Base-by-base conservation (phyloP, 2,329 filamentous ascomycete species). In the Alternaria dauci region DNA sequence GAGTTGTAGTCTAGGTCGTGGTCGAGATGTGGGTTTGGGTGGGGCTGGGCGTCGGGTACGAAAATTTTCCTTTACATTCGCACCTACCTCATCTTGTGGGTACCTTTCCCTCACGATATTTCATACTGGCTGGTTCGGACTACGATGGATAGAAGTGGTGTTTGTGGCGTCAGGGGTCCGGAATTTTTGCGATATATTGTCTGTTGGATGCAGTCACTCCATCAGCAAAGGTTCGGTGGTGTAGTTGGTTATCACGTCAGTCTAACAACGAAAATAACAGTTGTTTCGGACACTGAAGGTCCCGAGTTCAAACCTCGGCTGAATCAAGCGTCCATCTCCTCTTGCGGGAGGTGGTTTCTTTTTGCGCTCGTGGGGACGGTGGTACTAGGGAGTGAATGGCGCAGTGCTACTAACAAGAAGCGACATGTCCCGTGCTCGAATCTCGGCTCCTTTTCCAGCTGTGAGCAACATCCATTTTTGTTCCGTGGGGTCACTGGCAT, bases 191-290 rank as follows among this genome's bases (percentile, higher is more conserved):
- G 3, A 6, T 16, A 16, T 36, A 36, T 36, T 0, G 1, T 16
- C 14, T 36, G 14, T 12, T 16, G 20, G 16, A 5, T 14, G 1
- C 2, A 2, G 1, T 20, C 18, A 2, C 18, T 23, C n/a, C 48
- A 58, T 54, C 41, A 54, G 47, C 25, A 53, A 51, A 52, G 72
- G 71, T 65, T 74, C 69, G 72, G 62, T 78, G 76, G 78, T 81
- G 79, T 81, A 81, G 79, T 80, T 80, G 79, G 78, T 80, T 80
- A 81, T 81, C 78, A 80, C 79, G 78, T 80, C 75, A 80, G 79
- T 80, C 78, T 81, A 80, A 81, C 79, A 80, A 28, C 38, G n/a
- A 23, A 23, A 23, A 23, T 23, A 23, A 18, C 50, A 9, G 32
- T 38, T 42, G 39, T 57, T 47, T 47, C 30, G 26, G 26, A 47